Evolutionary conservation across 1,284 basidiomycete genomes (phyloP).

Genomic region (Entoloma clypeatum): DNA sequence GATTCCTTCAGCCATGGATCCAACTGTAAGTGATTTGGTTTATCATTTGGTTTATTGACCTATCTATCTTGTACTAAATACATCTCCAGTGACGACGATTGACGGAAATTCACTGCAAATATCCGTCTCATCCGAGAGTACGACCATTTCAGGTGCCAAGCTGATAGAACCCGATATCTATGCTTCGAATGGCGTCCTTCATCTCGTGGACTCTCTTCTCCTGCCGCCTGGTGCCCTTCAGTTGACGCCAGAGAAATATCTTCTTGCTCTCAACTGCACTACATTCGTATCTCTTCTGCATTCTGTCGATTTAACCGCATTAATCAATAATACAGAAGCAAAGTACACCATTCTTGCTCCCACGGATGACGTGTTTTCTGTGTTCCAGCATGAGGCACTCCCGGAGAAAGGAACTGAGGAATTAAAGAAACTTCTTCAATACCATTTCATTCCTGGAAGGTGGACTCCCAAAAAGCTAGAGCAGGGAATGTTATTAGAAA

Average conservation of each 20-base stretch:
- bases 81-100: slow-evolving; percentile 59
- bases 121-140: slow-evolving; percentile 46
- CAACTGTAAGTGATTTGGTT: slow-evolving; percentile 46
- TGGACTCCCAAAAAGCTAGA: slow-evolving; percentile 67
- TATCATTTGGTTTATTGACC: slow-evolving; percentile 4
- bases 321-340: slow-evolving; percentile 74
- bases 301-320: slow-evolving; percentile 70
- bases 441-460: slow-evolving; percentile 85
- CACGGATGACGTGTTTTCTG: slow-evolving; percentile 76
- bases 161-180: slow-evolving; percentile 78
- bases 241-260: slow-evolving; percentile 90
- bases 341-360: slow-evolving; percentile 86
- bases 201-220: slow-evolving; percentile 83
- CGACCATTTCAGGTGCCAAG: slow-evolving; percentile 62
- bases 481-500: slow-evolving; percentile 75
- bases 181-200: slow-evolving; percentile 93
- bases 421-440: slow-evolving; percentile 64
- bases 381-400: slow-evolving; percentile 50
- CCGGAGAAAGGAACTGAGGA: slow-evolving; percentile 65
- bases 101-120: slow-evolving; percentile 69
- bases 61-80: slow-evolving; percentile 5
- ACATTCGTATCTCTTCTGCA: slow-evolving; percentile 87
- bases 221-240: slow-evolving; percentile 74
- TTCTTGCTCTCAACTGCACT: slow-evolving; percentile 87
- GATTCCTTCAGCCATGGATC: slow-evolving; percentile 52